A percentile compares a stretch with the other conserved stretches of the same genome.
phyloP scores from a whole-genome alignment of 2,329 filamentous ascomycete genomes.

The Aspergillus sp. region DNA sequence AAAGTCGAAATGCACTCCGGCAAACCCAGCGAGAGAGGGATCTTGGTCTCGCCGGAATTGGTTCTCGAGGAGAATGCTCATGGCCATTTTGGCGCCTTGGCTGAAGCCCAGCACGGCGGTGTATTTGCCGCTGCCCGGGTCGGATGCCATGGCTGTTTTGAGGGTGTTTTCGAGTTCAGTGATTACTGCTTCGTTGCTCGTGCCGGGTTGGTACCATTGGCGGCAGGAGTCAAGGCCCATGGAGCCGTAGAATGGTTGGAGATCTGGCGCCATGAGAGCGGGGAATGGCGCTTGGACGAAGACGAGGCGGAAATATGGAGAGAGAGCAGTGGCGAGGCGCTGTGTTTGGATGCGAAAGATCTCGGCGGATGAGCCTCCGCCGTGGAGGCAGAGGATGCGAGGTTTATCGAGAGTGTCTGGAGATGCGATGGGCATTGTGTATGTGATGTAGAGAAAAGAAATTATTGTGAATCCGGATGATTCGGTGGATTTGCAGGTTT shows the following conservation, averaged over 20 bases:
- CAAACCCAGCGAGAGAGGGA: not conserved
- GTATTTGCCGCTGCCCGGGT: constrained; percentile 56
- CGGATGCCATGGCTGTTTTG: constrained; percentile 41
- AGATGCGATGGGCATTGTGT: not conserved
- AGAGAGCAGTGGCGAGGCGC: constrained; percentile 46
- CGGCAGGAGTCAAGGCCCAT: constrained; percentile 56
- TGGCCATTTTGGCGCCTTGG: constrained; percentile 60
- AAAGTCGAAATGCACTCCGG: constrained; percentile 35
- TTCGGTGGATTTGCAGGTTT: no score
- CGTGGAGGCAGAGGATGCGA: constrained; percentile 75
- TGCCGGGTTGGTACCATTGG: constrained; percentile 53
- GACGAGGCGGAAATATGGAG: constrained; percentile 61
- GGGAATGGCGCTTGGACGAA: constrained; percentile 67
- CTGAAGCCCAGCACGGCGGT: constrained; percentile 62
- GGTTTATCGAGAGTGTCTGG: constrained; percentile 33
- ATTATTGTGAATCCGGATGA: no score
- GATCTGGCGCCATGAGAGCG: constrained; percentile 57
- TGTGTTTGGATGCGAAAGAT: constrained; percentile 68
- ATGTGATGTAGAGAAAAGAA: no score
- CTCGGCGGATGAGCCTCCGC: constrained; percentile 67
- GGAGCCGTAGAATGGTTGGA: constrained; percentile 61
- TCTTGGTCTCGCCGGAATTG: constrained; percentile 41
- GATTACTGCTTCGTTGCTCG: constrained; percentile 44
- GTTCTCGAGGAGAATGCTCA: constrained; percentile 57
- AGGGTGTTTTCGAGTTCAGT: constrained; percentile 31